Conservation (phyloP, 2,329 filamentous ascomycete species). For the Aspergillus cejpii region DNA sequence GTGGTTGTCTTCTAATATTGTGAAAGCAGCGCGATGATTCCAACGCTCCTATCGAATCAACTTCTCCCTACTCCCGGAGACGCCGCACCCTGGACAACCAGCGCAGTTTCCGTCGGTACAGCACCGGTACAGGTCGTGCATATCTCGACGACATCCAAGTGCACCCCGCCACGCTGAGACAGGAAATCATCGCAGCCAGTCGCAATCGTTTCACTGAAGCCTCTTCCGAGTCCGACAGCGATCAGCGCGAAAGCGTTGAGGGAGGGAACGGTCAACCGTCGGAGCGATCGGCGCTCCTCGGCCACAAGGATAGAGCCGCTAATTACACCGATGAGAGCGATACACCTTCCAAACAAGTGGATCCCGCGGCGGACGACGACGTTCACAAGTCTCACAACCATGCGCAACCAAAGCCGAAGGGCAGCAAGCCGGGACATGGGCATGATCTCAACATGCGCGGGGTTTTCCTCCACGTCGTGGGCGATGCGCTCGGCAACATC, state of each 20-base stretch:
- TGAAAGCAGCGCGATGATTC: constrained; percentile 22
- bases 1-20: constrained; percentile 9
- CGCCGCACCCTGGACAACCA: constrained; percentile 22
- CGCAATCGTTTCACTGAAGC: constrained; percentile 55
- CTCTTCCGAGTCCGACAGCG: constrained; percentile 50
- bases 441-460: constrained; percentile 84
- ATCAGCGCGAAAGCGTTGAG: constrained; percentile 47
- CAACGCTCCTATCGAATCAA: constrained; percentile 23
- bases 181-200: constrained; percentile 85
- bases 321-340: constrained; percentile 31
- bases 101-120: constrained; percentile 31
- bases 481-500: constrained; percentile 45
- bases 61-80: constrained; percentile 28
- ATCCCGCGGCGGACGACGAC: constrained; percentile 26
- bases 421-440: constrained; percentile 46
- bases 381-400: constrained; percentile 72
- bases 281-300: constrained; percentile 35
- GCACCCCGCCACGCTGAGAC: constrained; percentile 81
- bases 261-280: constrained; percentile 47
- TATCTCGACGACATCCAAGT: constrained; percentile 65
- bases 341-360: constrained; percentile 7
- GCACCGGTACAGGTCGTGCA: constrained; percentile 52
- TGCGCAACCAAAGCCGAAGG: constrained; percentile 57
- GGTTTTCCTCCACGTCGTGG: constrained; percentile 58
- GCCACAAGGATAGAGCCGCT: constrained; percentile 38